phyloP scores from a whole-genome alignment of 495 filamentous ascomycete genomes.

The Aspergillus panamensis region DNA sequence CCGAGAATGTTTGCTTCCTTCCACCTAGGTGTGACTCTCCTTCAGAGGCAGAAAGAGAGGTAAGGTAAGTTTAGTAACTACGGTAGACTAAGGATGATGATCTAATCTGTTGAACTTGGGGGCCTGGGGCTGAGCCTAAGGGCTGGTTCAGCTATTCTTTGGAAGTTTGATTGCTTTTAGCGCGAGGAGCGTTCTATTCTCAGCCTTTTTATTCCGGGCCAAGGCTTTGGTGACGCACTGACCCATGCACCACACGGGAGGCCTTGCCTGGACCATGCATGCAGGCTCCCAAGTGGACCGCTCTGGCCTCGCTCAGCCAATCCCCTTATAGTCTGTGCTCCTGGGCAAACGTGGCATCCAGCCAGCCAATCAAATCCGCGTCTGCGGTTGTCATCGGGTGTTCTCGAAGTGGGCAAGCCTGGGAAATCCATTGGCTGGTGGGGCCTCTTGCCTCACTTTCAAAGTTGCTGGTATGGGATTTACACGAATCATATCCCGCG shows the following conservation, averaged over 20 bases:
- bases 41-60: too few species aligned
- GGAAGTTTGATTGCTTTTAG: background rate
- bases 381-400: conserved; percentile 12
- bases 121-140: too few species aligned
- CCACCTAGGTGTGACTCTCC: background rate
- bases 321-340: background rate
- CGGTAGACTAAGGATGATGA: background rate
- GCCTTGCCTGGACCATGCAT: background rate
- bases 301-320: background rate
- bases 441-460: conserved; percentile 18
- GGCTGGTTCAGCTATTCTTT: background rate
- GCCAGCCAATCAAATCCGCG: conserved; percentile 17
- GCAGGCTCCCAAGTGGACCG: background rate
- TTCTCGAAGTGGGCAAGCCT: conserved; percentile 14
- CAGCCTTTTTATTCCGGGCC: background rate
- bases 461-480: background rate
- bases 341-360: conserved; percentile 19
- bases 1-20: background rate
- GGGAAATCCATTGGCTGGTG: conserved; percentile 10
- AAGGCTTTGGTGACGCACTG: background rate
- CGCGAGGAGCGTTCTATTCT: background rate
- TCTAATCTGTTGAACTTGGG: background rate
- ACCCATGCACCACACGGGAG: background rate
- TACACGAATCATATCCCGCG: background rate
- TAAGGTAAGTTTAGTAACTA: too few species aligned